These are phyloP conservation scores for Crepidotus variabilis DNA, from an alignment of 768 basidiomycete species.

Conservation along the genomic window DNA sequence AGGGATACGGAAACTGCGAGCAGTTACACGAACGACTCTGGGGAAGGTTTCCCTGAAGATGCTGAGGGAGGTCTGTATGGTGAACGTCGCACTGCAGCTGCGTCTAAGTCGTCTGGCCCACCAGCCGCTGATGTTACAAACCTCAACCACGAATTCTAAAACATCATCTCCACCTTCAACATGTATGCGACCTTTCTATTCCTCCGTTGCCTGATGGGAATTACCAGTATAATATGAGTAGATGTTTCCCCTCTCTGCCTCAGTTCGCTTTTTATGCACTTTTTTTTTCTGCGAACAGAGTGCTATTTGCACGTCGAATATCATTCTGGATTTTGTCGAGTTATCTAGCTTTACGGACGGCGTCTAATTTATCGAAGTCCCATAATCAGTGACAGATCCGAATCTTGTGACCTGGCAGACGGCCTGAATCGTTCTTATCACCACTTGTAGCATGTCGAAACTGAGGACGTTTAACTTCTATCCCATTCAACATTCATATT, in stretches of 20 bases:
- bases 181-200: neutral
- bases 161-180: neutral
- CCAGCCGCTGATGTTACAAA: conserved; percentile 42
- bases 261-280: neutral
- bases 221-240: neutral
- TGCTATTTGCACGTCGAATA: no score
- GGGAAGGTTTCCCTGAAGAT: conserved; percentile 66
- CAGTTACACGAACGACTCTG: conserved; percentile 30
- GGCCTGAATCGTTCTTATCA: no score
- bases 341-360: no score
- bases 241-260: neutral
- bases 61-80: conserved; percentile 68
- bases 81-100: conserved; percentile 12
- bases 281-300: no score
- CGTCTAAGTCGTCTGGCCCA: conserved; percentile 9
- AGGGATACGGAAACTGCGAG: conserved; percentile 37
- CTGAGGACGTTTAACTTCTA: no score
- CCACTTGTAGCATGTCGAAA: no score
- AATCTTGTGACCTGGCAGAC: no score
- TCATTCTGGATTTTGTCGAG: no score
- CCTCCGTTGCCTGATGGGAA: neutral
- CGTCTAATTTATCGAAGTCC: no score
- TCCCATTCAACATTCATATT: no score
- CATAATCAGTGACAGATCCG: no score
- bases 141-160: conserved; percentile 65